Conservation (phyloP, 441 rosid species). For the Mallotus repandus region DNA sequence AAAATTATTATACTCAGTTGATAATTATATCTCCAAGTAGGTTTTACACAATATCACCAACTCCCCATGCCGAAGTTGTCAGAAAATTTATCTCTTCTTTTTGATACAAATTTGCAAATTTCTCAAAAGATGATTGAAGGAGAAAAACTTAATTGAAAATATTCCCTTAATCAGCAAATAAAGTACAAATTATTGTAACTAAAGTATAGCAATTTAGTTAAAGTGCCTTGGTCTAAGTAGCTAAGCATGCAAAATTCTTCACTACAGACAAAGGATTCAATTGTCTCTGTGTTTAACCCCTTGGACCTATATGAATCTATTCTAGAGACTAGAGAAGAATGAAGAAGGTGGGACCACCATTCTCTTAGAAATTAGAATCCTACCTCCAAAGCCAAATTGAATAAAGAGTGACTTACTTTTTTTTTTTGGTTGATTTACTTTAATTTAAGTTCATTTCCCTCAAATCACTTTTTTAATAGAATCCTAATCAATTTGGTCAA, state of each 20-base stretch:
- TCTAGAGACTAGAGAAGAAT: neutral
- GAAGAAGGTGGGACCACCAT: neutral
- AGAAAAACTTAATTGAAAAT: neutral
- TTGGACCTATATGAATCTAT: neutral
- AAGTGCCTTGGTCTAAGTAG: slow-evolving; percentile 6
- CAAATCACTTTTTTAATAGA: too few species aligned
- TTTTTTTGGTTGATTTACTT: neutral
- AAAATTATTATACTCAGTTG: neutral
- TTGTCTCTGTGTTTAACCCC: neutral
- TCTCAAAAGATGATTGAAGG: neutral
- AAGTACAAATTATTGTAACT: neutral
- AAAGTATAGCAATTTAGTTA: neutral
- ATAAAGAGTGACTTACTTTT: neutral
- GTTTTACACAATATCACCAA: neutral
- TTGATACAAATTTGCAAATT: neutral
- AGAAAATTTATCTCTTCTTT: neutral
- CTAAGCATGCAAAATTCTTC: slow-evolving; percentile 1
- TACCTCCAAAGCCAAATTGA: neutral
- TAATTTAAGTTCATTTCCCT: neutral
- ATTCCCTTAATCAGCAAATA: neutral
- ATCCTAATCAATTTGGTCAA: too few species aligned
- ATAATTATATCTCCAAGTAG: neutral
- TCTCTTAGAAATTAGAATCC: too few species aligned
- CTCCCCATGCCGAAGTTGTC: neutral
- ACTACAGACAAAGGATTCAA: slow-evolving; percentile 10